Evolutionary conservation across 1,139 yeast species (phyloP).

Genomic region (Kurtzmaniella quercitrusa): DNA sequence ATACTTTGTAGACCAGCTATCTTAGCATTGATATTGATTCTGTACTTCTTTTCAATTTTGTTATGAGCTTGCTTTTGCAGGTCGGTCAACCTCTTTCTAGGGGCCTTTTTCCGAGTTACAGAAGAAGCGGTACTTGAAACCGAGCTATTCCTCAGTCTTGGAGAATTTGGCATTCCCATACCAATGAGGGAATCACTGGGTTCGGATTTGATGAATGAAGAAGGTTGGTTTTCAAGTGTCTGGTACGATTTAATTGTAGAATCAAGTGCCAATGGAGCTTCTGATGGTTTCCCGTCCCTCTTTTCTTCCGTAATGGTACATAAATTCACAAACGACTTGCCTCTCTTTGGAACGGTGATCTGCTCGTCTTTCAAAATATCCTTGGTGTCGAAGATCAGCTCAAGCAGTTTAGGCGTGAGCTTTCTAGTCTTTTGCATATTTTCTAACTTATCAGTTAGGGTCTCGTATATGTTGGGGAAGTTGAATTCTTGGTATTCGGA

Average conservation of each 20-base stretch:
- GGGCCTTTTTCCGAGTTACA: slow-evolving; percentile 36
- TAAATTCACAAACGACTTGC: not conserved
- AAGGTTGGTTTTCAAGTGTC: not conserved
- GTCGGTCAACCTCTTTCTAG: slow-evolving; percentile 54
- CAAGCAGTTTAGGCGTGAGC: slow-evolving; percentile 17
- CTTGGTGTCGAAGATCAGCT: slow-evolving; percentile 22
- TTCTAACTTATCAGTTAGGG: slow-evolving; percentile 15
- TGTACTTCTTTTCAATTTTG: slow-evolving; percentile 64
- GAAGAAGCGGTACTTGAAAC: not conserved
- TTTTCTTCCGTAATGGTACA: slow-evolving; percentile 1
- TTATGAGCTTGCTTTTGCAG: slow-evolving; percentile 70
- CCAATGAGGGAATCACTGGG: not conserved
- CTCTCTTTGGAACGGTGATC: not conserved
- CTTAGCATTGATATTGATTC: slow-evolving; percentile 70
- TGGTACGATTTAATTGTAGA: not conserved
- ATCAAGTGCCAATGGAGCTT: not conserved
- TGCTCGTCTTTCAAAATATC: slow-evolving; percentile 17
- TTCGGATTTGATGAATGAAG: not conserved
- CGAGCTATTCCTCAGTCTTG: not conserved
- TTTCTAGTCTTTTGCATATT: slow-evolving; percentile 12
- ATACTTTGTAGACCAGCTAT: slow-evolving; percentile 62
- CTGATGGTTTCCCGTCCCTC: not conserved
- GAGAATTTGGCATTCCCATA: not conserved
- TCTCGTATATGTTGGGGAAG: slow-evolving; percentile 10
- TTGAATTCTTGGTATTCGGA: slow-evolving; percentile 7